Evolutionary conservation across 2,329 filamentous ascomycete genomes (phyloP).

Genomic region (Penicillium vulpinum): DNA sequence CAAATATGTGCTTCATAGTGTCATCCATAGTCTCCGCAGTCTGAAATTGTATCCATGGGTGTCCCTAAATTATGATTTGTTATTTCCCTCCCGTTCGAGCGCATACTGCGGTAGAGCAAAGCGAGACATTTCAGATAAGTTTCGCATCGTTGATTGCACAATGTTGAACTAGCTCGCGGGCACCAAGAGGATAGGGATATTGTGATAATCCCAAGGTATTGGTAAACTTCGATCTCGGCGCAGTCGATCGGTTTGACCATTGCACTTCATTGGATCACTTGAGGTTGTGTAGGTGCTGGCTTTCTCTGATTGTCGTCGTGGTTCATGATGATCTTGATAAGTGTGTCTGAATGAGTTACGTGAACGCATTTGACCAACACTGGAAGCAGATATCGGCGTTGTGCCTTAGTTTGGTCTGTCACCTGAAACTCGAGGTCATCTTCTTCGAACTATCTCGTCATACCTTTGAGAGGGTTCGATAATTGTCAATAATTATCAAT

Average conservation of each 20-base stretch:
- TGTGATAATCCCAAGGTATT: background rate
- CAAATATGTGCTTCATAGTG: background rate
- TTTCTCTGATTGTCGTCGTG: constrained; percentile 1
- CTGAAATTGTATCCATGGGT: background rate
- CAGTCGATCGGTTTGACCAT: background rate
- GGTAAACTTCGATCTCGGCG: constrained; percentile 9
- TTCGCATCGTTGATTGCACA: constrained; percentile 13
- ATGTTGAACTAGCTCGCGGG: background rate
- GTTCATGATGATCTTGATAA: constrained; percentile 4
- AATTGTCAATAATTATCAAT: background rate
- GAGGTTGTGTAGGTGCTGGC: background rate
- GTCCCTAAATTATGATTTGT: constrained; percentile 15
- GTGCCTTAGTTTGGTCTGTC: background rate
- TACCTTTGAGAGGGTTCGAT: background rate
- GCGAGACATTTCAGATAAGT: constrained; percentile 14
- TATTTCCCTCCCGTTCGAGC: background rate
- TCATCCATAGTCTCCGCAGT: background rate
- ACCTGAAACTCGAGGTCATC: background rate
- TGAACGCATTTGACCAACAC: background rate
- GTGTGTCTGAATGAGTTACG: background rate
- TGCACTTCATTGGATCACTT: background rate
- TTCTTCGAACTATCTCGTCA: background rate
- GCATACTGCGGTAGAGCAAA: constrained; percentile 7
- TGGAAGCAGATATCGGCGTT: background rate
- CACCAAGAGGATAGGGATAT: background rate